Evolutionary conservation across 768 basidiomycete genomes (phyloP), one percentile per base, ranked within the genome.

Genomic region (Boletellus ananiceps): DNA sequence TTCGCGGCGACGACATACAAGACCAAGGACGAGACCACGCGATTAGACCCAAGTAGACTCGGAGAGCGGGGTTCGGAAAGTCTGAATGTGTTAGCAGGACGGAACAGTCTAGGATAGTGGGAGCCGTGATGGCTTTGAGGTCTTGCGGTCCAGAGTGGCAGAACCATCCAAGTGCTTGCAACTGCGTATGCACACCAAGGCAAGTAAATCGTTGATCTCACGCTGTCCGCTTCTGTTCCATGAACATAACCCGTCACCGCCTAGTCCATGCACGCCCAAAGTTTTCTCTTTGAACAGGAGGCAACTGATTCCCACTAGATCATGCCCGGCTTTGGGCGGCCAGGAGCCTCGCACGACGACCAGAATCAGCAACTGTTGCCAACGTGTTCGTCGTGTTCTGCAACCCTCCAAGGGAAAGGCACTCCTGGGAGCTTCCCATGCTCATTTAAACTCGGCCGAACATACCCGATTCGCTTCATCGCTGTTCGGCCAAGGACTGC

Each of bases 381-480:
- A 21, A 21, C 35, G 6, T 16, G 29, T 21, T 18, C 46, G 16
- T 38, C 44, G n/a, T 25, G 37, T 33, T 31, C 23, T 31, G 25
- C 33, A 40, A 9, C 25, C 9, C 1, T 36, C 40, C 8, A 40
- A 32, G 19, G 16, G 8, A 42, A 33, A 40, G 11, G n/a, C 16
- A 42, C 33, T 9, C 18, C 37, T 11, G 5, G 21, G n/a, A 8
- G n/a, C 13, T 31, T 38, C 39, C 38, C 55, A 16, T 27, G 21
- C 39, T 31, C 31, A 12, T 44, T 38, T 41, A 8, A 13, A 34
- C 16, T 4, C 8, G 36, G 14, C 31, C 38, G 39, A 38, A 19
- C 36, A 29, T 8, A 39, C 21, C n/a, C 42, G 23, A 47, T 31
- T 23, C 34, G n/a, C 25, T 53, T 50, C 43, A 29, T 43, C 37